Conservation (phyloP, 2,329 filamentous ascomycete genomes). For the Coniochaeta sp. region DNA sequence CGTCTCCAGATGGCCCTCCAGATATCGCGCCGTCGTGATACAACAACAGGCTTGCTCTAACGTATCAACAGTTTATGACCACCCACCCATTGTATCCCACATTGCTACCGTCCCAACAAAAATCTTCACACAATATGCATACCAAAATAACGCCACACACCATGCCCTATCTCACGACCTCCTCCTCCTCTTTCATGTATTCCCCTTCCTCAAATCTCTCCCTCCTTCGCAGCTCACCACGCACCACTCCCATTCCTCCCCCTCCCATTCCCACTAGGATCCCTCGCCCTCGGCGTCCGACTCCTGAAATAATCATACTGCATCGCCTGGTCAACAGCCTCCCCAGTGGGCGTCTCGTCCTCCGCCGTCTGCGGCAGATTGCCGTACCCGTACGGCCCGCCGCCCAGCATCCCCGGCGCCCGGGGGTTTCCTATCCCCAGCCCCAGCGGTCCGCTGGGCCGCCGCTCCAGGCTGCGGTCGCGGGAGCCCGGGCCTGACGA, state of each 20-base stretch:
- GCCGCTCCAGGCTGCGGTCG: conserved; percentile 15
- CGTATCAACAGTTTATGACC: too few species aligned
- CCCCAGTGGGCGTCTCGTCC: too few species aligned
- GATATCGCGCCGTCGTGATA: too few species aligned
- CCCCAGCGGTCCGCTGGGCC: conserved; percentile 17
- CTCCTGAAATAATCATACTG: conserved; percentile 53
- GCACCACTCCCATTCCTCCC: not conserved
- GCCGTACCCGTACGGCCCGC: conserved; percentile 53
- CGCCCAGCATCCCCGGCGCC: conserved; percentile 46
- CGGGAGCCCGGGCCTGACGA: conserved; percentile 11
- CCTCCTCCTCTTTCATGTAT: not conserved
- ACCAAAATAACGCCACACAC: too few species aligned
- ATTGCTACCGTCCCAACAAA: too few species aligned
- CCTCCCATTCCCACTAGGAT: not conserved
- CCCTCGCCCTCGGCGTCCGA: conserved; percentile 11
- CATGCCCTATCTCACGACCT: too few species aligned
- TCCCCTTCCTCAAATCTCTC: not conserved
- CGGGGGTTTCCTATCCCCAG: conserved; percentile 24
- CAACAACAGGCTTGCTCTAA: too few species aligned
- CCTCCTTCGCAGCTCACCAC: too few species aligned
- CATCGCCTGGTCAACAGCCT: conserved; percentile 29
- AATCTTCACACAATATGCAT: too few species aligned
- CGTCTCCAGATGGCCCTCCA: too few species aligned
- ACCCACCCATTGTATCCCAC: too few species aligned
- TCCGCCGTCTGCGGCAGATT: conserved; percentile 48